phyloP scores from a whole-genome alignment of 805 yeast species.

The Candida schatavii region DNA sequence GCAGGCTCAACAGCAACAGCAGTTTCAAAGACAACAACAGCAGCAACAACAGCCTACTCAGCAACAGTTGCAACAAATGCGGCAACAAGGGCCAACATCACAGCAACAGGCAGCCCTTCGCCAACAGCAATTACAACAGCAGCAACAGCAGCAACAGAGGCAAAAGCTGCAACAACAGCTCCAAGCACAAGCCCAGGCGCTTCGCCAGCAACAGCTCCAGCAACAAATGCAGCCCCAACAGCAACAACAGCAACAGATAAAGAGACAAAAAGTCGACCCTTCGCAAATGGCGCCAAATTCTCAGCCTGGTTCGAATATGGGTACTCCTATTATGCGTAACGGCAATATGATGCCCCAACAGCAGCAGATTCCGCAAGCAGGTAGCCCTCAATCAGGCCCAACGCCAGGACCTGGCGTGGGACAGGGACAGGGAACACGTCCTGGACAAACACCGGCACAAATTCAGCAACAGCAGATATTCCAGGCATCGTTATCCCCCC shows the following conservation, averaged over 20 bases:
- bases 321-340: constrained; percentile 17
- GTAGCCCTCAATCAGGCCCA: constrained; percentile 8
- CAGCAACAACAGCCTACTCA: constrained; percentile 11
- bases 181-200: constrained; percentile 8
- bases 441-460: constrained; percentile 26
- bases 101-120: constrained; percentile 9
- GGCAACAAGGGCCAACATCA: constrained; percentile 11
- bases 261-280: constrained; percentile 6
- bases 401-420: constrained; percentile 22
- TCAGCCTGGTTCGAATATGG: constrained; percentile 12
- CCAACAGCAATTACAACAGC: constrained; percentile 11
- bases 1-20: constrained; percentile 21
- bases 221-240: constrained; percentile 14
- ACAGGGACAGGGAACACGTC: constrained; percentile 17
- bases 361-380: constrained; percentile 7
- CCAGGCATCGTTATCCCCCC: constrained; percentile 37
- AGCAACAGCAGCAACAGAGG: constrained; percentile 15
- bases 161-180: constrained; percentile 16
- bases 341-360: constrained; percentile 8
- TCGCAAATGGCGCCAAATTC: constrained; percentile 13
- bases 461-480: constrained; percentile 47
- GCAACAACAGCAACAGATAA: constrained; percentile 4
- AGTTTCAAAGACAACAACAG: constrained; percentile 12
- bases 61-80: constrained; percentile 13
- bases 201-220: constrained; percentile 9